Evolutionary conservation across 2,329 filamentous ascomycete genomes (phyloP), one percentile per base, ranked within the genome.

Genomic region (Clathrospora elynae): DNA sequence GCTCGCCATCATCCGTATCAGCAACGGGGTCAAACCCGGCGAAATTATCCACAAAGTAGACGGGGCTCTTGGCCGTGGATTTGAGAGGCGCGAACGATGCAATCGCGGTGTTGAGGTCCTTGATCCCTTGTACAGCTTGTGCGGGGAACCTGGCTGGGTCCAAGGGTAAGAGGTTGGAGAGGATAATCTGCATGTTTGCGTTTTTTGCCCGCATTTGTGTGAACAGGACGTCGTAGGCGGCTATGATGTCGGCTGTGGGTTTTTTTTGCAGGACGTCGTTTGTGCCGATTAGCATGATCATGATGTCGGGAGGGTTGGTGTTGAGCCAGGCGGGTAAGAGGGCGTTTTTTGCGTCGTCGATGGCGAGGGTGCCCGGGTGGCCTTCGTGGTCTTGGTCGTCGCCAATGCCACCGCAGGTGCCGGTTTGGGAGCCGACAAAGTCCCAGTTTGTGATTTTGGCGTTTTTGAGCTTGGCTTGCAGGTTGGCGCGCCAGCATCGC

Each of bases 311-410:
- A 2, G 65, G 62, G 7, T 71, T 64, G 16, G 58, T 46, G 3
- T 62, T 48, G 7, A 77, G 60, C 73, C 73, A 76, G 12, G 51
- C 57, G 0, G 61, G 59, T 3, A 76, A 66, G 34, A 68, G 62
- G 19, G 70, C 68, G 20, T 72, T 61, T 13, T 59, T 53, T 3
- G 67, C 71, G 33, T 72, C 73, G 20, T 68, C 66, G 9, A 67
- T 70, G 11, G 71, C 73, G 1, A 68, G 63, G 18, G 62, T 67
- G 4, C 74, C 73, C 2, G 72, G 63, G 48, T 75, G 73, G 20
- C 73, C 74, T 52, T 78, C 73, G 46, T 76, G 73, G 26, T 73
- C 67, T 29, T 68, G 68, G 42, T 76, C 74, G 41, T 73, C 72
- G 12, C 61, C 46, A 45, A 71, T 64, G 37, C 71, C 68, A 42